Evolutionary conservation across 2,329 filamentous ascomycete species (phyloP), one percentile per base, ranked within the genome.

Genomic region (Emergomyces orientalis): DNA sequence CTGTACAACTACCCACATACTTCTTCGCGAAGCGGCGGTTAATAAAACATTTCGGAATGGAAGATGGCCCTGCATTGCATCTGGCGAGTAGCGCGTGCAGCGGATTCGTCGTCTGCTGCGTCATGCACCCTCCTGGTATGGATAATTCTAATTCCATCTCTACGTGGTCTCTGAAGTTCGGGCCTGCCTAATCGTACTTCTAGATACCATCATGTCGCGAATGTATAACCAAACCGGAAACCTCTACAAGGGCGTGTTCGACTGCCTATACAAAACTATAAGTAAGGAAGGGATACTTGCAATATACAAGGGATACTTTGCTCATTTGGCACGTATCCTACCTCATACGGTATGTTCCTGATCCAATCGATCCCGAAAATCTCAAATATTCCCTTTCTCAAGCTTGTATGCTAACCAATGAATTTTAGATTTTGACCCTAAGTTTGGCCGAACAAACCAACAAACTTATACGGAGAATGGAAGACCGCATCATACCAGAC

Each of bases 221-320:
- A 88, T 99, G 81, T 99, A 99, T 82, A 99, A 99, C 80, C 94
- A 99, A 76, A 96, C 92, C 65, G 94, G 94, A 60, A 96, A 97
- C 74, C 83, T 99, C n/a, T 99, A 99, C 81, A 87, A 84, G 69
- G 89, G 92, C 63, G 90, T 95, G 4, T 89, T 96, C 66, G 94
- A 99, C 78, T 99, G 94, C 74, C 77, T 97, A 64, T 85, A 84
- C 74, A 92, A 96, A 79, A 99, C 94, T 0, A 82, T 99, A 65
- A 88, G 87, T 73, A 96, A 91, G 0, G 94, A 99, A 75, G 94
- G 94, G 27, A 71, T 96, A 60, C 78, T 97, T 56, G 94, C 94
- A 65, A 90, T 99, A 63, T 99, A 99, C 82, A 99, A 99, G 81
- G 94, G 94, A 64, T 97, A 95, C 80, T 86, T 96, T 72, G 94